Base-by-base conservation (phyloP, 2,329 filamentous ascomycete species). In the Phaeosphaeriaceae sp. region DNA sequence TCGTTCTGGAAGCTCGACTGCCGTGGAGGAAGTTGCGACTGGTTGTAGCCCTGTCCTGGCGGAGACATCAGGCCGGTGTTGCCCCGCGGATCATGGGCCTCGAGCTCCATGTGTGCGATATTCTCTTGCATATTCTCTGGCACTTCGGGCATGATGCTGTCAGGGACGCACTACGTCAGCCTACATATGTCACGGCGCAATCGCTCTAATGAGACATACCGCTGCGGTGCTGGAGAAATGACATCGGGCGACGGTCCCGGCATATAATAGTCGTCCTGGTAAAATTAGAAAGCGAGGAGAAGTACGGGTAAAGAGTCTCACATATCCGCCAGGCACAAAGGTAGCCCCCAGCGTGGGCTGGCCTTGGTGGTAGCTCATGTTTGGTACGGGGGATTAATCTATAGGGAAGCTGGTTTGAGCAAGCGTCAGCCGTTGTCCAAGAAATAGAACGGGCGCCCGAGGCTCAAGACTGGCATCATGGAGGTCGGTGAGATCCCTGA, bases 91-190 rank as follows among this genome's bases (percentile, higher is more conserved):
- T 79, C 82, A 85, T 81, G 79, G 81, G 91, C 90, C 82, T 93
- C 89, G 60, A 93, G 85, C 84, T 97, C 94, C 82, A 99, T 88
- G 78, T 94, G 90, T 73, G 94, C 91, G 66, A 99, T 87, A 80
- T 92, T 94, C 74, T 97, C 90, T 82, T 97, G 93, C 88, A 99
- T 97, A 80, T 97, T 94, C 80, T 94, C 91, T 68, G 94, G 93
- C 67, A 97, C 93, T 84, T 97, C 93, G 77, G 93, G 92, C 89
- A 94, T 97, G 74, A 96, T 88, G 83, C 93, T 97, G 79, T 75
- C 57, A 56, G 60, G 55, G 56, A 40, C 54, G 44, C 43, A 57
- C 55, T 66, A 70, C 63, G 71, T 75, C 72, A 75, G 74, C 73
- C 44, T 54, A 61, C 55, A 60, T 56, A 58, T 56, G 57, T 55